Evolutionary conservation across 768 basidiomycete genomes (phyloP).

Genomic region (Cystofilobasidium capitatum): DNA sequence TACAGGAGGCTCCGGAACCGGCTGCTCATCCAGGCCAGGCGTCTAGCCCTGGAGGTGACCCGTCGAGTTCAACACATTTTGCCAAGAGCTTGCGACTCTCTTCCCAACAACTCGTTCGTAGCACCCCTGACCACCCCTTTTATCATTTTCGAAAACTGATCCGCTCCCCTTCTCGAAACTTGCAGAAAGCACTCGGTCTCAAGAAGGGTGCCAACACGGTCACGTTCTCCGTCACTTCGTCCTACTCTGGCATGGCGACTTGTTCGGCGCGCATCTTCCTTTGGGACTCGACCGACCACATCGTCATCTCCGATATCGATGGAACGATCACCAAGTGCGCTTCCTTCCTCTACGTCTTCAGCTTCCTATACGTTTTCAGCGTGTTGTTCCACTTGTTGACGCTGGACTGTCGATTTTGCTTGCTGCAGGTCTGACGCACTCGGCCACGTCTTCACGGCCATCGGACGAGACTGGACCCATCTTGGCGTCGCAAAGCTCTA

Average conservation of each 20-base stretch:
- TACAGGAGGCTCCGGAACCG: slow-evolving; percentile 14
- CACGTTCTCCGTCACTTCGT: slow-evolving; percentile 81
- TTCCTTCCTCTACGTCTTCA: not conserved
- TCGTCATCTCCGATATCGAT: slow-evolving; percentile 95
- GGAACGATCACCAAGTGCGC: slow-evolving; percentile 95
- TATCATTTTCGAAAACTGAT: not conserved
- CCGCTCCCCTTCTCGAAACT: not conserved
- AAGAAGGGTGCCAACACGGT: slow-evolving; percentile 81
- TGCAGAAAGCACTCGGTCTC: slow-evolving; percentile 71
- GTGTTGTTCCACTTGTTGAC: not conserved
- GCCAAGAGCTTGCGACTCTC: slow-evolving; percentile 88
- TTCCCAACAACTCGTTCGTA: slow-evolving; percentile 79
- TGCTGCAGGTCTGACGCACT: slow-evolving; percentile 74
- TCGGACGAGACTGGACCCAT: slow-evolving; percentile 97
- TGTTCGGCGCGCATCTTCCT: slow-evolving; percentile 90
- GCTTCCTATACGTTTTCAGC: not conserved
- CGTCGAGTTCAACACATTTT: slow-evolving; percentile 48
- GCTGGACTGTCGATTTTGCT: not conserved
- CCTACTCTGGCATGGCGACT: slow-evolving; percentile 58
- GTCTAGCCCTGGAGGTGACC: not conserved
- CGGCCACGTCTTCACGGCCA: slow-evolving; percentile 93
- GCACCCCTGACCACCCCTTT: not conserved
- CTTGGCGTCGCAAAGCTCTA: slow-evolving; percentile 93
- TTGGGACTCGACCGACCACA: slow-evolving; percentile 81
- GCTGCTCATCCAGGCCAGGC: not conserved